Conservation (phyloP, 495 filamentous ascomycete species). For the Penicillium coffeae region DNA sequence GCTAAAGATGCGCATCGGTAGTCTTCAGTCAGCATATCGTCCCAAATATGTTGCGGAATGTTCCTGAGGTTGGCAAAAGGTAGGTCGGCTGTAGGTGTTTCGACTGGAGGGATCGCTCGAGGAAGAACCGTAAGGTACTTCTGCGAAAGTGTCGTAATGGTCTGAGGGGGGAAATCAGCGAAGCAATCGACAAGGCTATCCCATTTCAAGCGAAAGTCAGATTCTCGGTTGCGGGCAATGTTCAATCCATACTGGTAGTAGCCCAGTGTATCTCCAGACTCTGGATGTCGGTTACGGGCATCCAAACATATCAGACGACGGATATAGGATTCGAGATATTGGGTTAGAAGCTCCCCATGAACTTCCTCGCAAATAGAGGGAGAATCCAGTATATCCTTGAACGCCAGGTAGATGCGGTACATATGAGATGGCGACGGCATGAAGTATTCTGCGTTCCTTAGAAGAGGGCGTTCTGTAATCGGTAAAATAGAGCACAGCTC, state of each 20-base stretch:
- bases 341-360: constrained; percentile 18
- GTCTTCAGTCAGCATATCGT: constrained; percentile 25
- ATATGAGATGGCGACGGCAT: constrained; percentile 33
- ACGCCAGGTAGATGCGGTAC: constrained; percentile 28
- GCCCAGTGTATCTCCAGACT: constrained; percentile 26
- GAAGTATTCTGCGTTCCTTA: constrained; percentile 9
- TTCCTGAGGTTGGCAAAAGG: constrained; percentile 23
- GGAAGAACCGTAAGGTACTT: constrained; percentile 30
- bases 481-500: constrained; percentile 32
- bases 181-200: constrained; percentile 20
- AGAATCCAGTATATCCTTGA: constrained; percentile 32
- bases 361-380: constrained; percentile 20
- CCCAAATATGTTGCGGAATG: constrained; percentile 13
- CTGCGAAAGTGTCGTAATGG: constrained; percentile 31
- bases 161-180: constrained; percentile 20
- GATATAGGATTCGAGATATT: constrained; percentile 27
- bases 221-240: constrained; percentile 16
- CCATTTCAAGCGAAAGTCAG: constrained; percentile 31
- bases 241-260: constrained; percentile 28
- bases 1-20: constrained; percentile 30
- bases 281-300: not conserved
- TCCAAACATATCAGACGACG: constrained; percentile 13
- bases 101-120: constrained; percentile 7
- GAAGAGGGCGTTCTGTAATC: constrained; percentile 12
- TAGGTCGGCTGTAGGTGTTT: constrained; percentile 15